phyloP scores from a whole-genome alignment of 176 grass and related monocot species.

The Avena eriantha region DNA sequence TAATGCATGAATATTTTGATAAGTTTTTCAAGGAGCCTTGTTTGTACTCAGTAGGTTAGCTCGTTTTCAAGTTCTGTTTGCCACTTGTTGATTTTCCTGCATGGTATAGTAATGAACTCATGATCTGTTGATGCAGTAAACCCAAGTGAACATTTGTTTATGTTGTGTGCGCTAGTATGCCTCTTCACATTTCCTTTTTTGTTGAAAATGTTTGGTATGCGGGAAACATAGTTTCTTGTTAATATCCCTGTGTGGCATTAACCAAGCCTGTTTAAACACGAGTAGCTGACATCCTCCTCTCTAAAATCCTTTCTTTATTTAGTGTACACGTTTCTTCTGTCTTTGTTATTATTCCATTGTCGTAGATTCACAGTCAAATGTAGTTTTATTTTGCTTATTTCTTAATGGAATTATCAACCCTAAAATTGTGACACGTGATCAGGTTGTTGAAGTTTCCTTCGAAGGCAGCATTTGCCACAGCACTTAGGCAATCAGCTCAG shows the following conservation, averaged over 20 bases:
- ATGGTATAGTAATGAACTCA: conserved; percentile 6
- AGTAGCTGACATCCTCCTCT: conserved; percentile 16
- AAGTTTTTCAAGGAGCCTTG: conserved; percentile 28
- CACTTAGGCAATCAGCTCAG: conserved; percentile 52
- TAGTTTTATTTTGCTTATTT: conserved; percentile 27
- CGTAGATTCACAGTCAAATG: neutral
- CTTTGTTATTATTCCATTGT: neutral
- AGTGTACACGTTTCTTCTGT: neutral
- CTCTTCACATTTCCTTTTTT: conserved; percentile 11
- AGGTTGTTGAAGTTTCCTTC: conserved; percentile 90
- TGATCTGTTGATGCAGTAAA: conserved; percentile 22
- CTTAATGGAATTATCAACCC: conserved; percentile 34
- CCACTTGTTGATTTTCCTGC: conserved; percentile 11
- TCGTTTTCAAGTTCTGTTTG: neutral
- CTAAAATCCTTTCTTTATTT: neutral
- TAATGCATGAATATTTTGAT: conserved; percentile 28
- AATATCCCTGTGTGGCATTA: conserved; percentile 20
- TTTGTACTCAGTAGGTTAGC: conserved; percentile 29
- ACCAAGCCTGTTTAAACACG: neutral
- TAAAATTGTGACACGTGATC: conserved; percentile 37
- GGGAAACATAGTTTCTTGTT: conserved; percentile 22
- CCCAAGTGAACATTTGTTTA: conserved; percentile 1
- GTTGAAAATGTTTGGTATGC: neutral
- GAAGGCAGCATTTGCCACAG: conserved; percentile 53
- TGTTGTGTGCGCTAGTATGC: conserved; percentile 22